Evolutionary conservation across 2,329 filamentous ascomycete species (phyloP).

Genomic region (Macrophomina pseudophaseolina): DNA sequence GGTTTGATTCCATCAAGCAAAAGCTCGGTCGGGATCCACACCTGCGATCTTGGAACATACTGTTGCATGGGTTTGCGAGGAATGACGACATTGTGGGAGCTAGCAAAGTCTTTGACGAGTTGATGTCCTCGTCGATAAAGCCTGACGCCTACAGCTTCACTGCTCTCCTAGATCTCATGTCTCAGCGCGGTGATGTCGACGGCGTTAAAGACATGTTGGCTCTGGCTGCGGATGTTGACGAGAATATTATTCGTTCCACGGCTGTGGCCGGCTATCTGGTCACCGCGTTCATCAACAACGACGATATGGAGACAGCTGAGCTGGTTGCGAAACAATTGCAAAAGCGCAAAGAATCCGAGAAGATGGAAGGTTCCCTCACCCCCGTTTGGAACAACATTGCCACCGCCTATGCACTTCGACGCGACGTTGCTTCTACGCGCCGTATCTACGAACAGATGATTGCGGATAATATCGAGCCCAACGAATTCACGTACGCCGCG

Average conservation of each 20-base stretch:
- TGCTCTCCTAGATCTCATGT: conserved; percentile 74
- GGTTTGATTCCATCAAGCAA: conserved; percentile 66
- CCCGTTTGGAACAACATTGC: conserved; percentile 81
- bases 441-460: conserved; percentile 63
- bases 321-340: conserved; percentile 52
- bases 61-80: conserved; percentile 73
- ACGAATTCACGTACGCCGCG: conserved; percentile 65
- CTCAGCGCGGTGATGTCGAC: conserved; percentile 73
- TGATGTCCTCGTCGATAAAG: conserved; percentile 55
- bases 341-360: conserved; percentile 41
- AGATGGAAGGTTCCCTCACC: conserved; percentile 60
- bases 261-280: conserved; percentile 58
- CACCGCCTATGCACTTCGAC: conserved; percentile 68
- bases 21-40: conserved; percentile 64
- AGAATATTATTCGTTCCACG: conserved; percentile 2
- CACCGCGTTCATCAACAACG: conserved; percentile 62
- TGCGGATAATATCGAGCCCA: conserved; percentile 54
- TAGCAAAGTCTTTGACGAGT: conserved; percentile 65
- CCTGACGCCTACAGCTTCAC: conserved; percentile 71
- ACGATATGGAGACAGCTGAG: conserved; percentile 47
- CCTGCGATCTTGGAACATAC: conserved; percentile 72
- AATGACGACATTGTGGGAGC: conserved; percentile 71
- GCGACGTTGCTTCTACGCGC: conserved; percentile 61
- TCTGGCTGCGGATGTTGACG: conserved; percentile 52
- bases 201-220: conserved; percentile 69